Base-by-base conservation (phyloP, 164 flowering plant species). In the Sextonia rubra region DNA sequence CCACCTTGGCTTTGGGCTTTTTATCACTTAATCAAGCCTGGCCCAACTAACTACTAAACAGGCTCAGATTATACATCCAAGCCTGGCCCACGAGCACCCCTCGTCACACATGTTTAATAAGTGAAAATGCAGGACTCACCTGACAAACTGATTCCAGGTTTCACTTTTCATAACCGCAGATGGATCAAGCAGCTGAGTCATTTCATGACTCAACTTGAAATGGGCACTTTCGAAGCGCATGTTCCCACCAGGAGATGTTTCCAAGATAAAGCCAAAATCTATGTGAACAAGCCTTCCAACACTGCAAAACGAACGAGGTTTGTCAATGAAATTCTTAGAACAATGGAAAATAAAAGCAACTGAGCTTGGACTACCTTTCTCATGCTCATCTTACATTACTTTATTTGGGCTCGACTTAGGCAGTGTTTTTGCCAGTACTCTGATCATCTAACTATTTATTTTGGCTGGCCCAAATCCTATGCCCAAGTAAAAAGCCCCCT, bases 141-240 rank as follows among this genome's bases (percentile, higher is more conserved):
- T 86, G 3, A 96, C 91, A 78, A 96, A 96, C 37, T 76, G 85
- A 72, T 71, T 24, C 99, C 99, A 96, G 2, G 95, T 85, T 32
- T 96, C 98, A 77, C 99, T 96, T 82, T 93, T 96, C 99, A 96
- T 96, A 25, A 77, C 89, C n/a, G 97, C 99, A 0, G 99, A 93
- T 48, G 99, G 99, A 70, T 96, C 99, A 22, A 96, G 89, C 70
- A 96, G 81, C 76, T 96, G 99, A 72, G 99, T 93, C 99, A 96
- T 96, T 72, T 96, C 99, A 73, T 96, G 99, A 76, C 99, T 96
- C 80, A 96, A 87, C 83, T 96, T 96, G 75, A 96, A 96, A 74
- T 93, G 98, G 66, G 99, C 99, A 79, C 94, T 96, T 80, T 96
- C 99, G 70, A 96, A 96, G 7, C 98, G 90, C 97, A 96, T 88